These are phyloP conservation scores for Exophiala oligosperma DNA, from an alignment of 2,329 filamentous ascomycete genomes.

Conservation along the genomic window DNA sequence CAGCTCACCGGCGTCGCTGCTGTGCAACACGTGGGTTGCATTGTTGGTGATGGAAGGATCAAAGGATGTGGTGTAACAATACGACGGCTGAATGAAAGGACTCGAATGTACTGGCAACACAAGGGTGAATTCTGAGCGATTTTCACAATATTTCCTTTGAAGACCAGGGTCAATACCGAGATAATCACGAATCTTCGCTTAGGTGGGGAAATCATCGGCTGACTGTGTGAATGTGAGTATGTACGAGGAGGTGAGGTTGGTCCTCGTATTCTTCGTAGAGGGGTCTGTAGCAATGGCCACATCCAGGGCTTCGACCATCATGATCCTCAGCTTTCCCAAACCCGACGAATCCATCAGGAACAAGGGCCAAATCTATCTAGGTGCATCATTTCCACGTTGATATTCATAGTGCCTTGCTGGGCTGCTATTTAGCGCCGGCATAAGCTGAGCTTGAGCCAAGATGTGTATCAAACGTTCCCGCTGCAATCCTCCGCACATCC, in stretches of 20 bases:
- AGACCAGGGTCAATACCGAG: not conserved
- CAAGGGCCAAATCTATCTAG: not conserved
- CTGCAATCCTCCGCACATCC: not conserved
- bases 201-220: not conserved
- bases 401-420: not conserved
- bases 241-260: not conserved
- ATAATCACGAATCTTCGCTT: not conserved
- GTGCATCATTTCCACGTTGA: not conserved
- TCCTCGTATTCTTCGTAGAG: not conserved
- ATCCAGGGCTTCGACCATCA: too few relatives aligned
- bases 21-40: not conserved
- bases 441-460: not conserved
- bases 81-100: not conserved
- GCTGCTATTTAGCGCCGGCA: not conserved
- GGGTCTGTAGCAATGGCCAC: not conserved
- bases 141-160: not conserved
- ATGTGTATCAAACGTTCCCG: not conserved
- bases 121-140: not conserved
- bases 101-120: not conserved
- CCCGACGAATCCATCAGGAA: not conserved
- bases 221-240: not conserved
- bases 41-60: not conserved
- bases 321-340: too few relatives aligned
- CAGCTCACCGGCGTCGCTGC: not conserved
- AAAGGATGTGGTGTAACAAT: not conserved